A percentile compares a stretch with the other conserved stretches of the same genome.
Conservation (phyloP, 768 basidiomycete species). For the Asterophora lycoperdoides region DNA sequence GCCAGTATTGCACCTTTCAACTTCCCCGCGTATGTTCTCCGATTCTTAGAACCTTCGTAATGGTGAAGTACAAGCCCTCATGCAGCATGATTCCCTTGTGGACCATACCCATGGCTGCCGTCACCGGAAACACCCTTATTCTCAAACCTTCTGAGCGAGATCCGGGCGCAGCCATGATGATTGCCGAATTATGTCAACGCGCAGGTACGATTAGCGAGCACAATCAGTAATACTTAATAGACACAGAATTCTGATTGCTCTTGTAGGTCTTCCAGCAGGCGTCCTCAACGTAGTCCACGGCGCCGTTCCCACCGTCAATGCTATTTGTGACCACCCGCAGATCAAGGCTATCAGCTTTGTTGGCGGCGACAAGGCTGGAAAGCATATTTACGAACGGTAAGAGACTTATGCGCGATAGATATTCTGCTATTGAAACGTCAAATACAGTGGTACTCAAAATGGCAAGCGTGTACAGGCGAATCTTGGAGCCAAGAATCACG, state of each 20-base stretch:
- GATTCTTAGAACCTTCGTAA: background rate
- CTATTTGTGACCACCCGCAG: constrained; percentile 85
- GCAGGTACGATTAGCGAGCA: constrained; percentile 46
- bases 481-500: constrained; percentile 97
- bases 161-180: constrained; percentile 96
- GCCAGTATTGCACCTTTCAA: constrained; percentile 88
- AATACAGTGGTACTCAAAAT: constrained; percentile 65
- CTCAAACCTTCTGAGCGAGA: constrained; percentile 96
- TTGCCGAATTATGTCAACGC: constrained; percentile 88
- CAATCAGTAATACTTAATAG: too few relatives aligned
- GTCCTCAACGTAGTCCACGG: constrained; percentile 94
- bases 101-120: constrained; percentile 87
- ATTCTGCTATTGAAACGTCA: constrained; percentile 6
- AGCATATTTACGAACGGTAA: constrained; percentile 87
- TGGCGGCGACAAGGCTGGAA: constrained; percentile 88
- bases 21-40: constrained; percentile 68
- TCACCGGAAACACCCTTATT: constrained; percentile 90
- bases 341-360: constrained; percentile 98
- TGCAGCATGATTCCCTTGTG: constrained; percentile 92
- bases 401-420: constrained; percentile 2
- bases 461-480: constrained; percentile 83
- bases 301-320: constrained; percentile 83
- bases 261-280: constrained; percentile 69
- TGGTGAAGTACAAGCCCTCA: background rate
- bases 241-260: background rate